These are phyloP conservation scores for Solanum gandarillasii DNA, from an alignment of 257 asterid species.

Conservation along the genomic window DNA sequence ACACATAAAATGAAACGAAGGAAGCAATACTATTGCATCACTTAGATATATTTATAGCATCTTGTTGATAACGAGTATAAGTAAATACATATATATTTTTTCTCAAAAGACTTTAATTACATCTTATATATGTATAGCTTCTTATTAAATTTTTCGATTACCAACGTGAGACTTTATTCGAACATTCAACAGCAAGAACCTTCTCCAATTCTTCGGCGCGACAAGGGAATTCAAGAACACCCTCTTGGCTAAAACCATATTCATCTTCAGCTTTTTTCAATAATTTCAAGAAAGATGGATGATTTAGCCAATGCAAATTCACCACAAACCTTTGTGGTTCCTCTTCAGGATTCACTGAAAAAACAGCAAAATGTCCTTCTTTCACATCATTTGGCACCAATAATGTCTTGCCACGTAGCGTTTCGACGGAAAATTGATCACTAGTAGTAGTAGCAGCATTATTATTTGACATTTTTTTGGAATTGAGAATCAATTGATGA, in stretches of 20 bases:
- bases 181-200: neutral
- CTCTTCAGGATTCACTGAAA: constrained; percentile 4
- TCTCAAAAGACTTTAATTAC: neutral
- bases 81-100: neutral
- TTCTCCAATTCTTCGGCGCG: constrained; percentile 13
- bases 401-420: neutral
- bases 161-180: neutral
- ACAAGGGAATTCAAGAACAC: constrained; percentile 25
- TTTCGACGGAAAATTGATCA: neutral
- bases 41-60: neutral
- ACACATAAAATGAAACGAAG: neutral
- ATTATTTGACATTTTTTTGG: neutral
- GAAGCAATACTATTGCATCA: neutral
- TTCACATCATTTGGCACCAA: constrained; percentile 20
- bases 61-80: neutral
- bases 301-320: constrained; percentile 3
- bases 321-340: constrained; percentile 21
- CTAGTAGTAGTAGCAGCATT: neutral
- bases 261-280: constrained; percentile 22
- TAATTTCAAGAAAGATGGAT: constrained; percentile 21
- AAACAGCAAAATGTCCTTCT: constrained; percentile 30
- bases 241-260: constrained; percentile 15
- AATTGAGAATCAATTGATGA: neutral
- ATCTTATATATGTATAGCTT: neutral
- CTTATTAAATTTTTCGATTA: neutral